Evolutionary conservation across 176 grass and related monocot species (phyloP).

Genomic region (Themeda triandra): DNA sequence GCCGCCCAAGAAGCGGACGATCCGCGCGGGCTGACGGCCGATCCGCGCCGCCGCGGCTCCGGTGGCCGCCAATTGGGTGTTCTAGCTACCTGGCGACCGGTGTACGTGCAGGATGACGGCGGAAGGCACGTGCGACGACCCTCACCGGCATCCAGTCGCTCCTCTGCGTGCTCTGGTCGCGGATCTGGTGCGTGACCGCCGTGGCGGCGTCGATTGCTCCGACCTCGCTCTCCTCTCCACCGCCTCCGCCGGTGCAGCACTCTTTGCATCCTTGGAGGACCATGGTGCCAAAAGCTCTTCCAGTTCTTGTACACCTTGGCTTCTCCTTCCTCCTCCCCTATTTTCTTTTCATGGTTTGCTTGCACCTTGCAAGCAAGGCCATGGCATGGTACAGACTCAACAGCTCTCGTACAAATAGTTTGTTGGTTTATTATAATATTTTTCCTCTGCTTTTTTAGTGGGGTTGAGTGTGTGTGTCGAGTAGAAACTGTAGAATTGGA

Average conservation of each 20-base stretch:
- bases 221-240: background rate
- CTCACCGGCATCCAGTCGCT: too few relatives aligned
- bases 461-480: conserved; percentile 20
- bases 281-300: background rate
- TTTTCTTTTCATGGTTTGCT: background rate
- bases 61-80: background rate
- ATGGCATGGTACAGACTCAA: conserved; percentile 20
- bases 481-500: conserved; percentile 44
- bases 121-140: too few relatives aligned
- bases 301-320: background rate
- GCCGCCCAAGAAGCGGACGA: conserved; percentile 57
- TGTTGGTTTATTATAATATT: background rate
- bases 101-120: too few relatives aligned
- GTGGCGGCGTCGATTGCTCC: background rate
- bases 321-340: background rate
- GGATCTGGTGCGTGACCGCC: background rate
- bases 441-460: background rate
- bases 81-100: too few relatives aligned
- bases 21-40: conserved; percentile 32
- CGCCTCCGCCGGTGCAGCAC: background rate
- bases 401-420: conserved; percentile 45
- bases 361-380: too few relatives aligned
- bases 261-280: background rate
- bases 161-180: too few relatives aligned
- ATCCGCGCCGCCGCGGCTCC: background rate